Evolutionary conservation across 441 rosid genomes (phyloP).

Genomic region (Erysimum pusillum): DNA sequence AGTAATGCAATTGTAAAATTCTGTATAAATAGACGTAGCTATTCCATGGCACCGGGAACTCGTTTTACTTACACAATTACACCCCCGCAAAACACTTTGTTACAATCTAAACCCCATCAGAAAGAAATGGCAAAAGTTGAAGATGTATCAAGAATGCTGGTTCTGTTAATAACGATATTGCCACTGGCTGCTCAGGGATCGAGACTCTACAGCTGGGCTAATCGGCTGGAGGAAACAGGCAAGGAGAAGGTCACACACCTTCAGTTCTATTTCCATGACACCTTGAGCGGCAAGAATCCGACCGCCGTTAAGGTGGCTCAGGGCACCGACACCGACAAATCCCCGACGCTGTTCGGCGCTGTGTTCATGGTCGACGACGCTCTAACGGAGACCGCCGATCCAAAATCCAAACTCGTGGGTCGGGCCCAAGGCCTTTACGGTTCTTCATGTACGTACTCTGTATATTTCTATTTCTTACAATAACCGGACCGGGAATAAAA

Average conservation of each 20-base stretch:
- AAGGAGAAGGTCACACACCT: slow-evolving; percentile 60
- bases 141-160: slow-evolving; percentile 27
- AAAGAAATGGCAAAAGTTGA: slow-evolving; percentile 48
- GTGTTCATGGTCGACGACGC: slow-evolving; percentile 69
- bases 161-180: slow-evolving; percentile 38
- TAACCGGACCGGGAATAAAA: neutral
- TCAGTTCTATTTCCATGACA: slow-evolving; percentile 83
- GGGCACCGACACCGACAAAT: slow-evolving; percentile 50
- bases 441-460: slow-evolving; percentile 43
- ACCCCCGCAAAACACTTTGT: neutral
- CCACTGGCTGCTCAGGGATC: slow-evolving; percentile 49
- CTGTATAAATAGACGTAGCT: slow-evolving; percentile 21
- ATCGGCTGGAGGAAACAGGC: slow-evolving; percentile 37
- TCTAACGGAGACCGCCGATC: slow-evolving; percentile 67
- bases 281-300: slow-evolving; percentile 65
- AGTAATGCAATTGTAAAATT: slow-evolving; percentile 4
- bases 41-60: neutral
- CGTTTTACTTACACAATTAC: slow-evolving; percentile 7
- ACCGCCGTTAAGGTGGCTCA: slow-evolving; percentile 64
- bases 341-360: slow-evolving; percentile 65
- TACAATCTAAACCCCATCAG: neutral
- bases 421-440: slow-evolving; percentile 79
- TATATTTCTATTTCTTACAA: neutral
- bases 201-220: slow-evolving; percentile 48
- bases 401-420: slow-evolving; percentile 66